A percentile compares a stretch with the other conserved stretches of the same genome.
phyloP scores from a whole-genome alignment of 768 basidiomycete genomes.

The Amyloporia xantha region DNA sequence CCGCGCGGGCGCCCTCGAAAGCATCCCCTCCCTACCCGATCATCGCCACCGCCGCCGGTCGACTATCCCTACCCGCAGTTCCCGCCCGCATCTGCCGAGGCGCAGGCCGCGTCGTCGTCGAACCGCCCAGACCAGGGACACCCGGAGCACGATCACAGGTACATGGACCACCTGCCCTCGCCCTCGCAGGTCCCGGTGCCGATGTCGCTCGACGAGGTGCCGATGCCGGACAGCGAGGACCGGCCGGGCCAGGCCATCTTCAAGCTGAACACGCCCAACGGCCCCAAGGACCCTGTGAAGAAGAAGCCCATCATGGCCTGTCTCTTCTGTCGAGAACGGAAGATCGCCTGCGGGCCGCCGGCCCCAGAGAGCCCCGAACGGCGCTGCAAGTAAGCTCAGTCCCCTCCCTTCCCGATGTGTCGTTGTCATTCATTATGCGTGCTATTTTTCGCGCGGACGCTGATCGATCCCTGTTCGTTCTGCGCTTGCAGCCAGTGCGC shows the following conservation, averaged over 20 bases:
- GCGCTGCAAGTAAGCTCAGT: conserved; percentile 40
- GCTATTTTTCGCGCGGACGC: conserved; percentile 4
- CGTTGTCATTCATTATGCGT: not conserved
- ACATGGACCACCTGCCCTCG: too few species aligned
- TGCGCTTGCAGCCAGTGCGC: conserved; percentile 34
- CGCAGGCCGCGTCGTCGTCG: not conserved
- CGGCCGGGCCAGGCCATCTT: conserved; percentile 18
- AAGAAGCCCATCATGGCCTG: conserved; percentile 43
- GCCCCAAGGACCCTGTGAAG: conserved; percentile 19
- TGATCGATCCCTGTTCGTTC: conserved; percentile 1
- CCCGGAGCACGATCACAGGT: not conserved
- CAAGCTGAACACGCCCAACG: conserved; percentile 13
- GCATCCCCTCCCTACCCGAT: conserved; percentile 3
- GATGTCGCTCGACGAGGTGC: conserved; percentile 11
- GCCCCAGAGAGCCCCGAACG: conserved; percentile 29
- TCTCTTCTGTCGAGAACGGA: conserved; percentile 43
- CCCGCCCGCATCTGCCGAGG: not conserved
- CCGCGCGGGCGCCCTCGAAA: conserved; percentile 18
- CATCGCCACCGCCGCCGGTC: conserved; percentile 8
- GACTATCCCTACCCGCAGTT: conserved; percentile 15
- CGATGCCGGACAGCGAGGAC: conserved; percentile 5
- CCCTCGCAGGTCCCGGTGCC: not conserved
- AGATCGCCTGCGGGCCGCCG: conserved; percentile 44
- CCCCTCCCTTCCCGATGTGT: not conserved
- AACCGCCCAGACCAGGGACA: not conserved